These are phyloP conservation scores for Zygnema cylindricum DNA, from an alignment of 139 green algal genomes.

Conservation along the genomic window DNA sequence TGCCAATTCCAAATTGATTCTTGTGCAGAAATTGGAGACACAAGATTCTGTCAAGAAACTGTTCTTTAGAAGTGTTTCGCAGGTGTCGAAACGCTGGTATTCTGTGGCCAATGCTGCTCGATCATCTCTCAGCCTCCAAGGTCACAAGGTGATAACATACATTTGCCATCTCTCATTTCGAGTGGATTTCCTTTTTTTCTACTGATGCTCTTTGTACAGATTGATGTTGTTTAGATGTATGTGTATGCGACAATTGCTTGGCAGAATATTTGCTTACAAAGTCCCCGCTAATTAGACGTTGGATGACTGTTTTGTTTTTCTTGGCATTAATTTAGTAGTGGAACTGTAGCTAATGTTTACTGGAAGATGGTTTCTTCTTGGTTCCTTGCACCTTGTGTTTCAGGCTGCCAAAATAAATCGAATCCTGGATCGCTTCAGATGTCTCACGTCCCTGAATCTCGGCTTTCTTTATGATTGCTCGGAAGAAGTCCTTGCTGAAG, in stretches of 20 bases:
- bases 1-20: neutral
- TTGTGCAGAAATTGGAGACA: constrained; percentile 16
- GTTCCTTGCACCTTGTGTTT: no score
- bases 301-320: no score
- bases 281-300: no score
- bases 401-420: constrained; percentile 33
- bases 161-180: neutral
- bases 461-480: constrained; percentile 45
- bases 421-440: constrained; percentile 13
- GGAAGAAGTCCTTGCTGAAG: constrained; percentile 16
- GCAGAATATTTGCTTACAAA: no score
- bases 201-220: neutral
- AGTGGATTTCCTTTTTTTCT: neutral
- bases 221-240: neutral
- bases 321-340: no score
- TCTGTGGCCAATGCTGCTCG: neutral
- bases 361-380: no score
- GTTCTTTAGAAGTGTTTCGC: neutral
- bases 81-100: constrained; percentile 10
- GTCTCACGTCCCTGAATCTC: constrained; percentile 19
- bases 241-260: neutral
- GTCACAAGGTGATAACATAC: neutral
- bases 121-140: neutral
- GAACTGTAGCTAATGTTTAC: no score
- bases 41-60: constrained; percentile 3